Evolutionary conservation across 164 flowering plant genomes (phyloP).

Genomic region (Malania oleifera): DNA sequence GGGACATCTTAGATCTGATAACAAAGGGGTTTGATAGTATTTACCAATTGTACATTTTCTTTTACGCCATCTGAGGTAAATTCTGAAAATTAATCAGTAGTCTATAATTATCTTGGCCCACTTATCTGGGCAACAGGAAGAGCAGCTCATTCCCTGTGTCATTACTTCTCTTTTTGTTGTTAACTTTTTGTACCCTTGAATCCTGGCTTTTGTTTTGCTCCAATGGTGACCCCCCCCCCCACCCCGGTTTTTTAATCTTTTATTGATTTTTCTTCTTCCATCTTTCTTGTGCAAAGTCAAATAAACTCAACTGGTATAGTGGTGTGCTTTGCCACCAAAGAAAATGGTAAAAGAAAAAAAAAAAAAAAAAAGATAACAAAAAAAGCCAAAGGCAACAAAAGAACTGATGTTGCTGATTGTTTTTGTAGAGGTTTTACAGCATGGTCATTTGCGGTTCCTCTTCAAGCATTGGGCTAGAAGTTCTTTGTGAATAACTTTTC

Average conservation of each 20-base stretch:
- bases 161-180: too few species aligned
- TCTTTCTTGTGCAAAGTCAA: not conserved
- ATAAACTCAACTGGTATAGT: not conserved
- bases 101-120: not conserved
- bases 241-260: not conserved
- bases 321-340: too few species aligned
- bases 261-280: not conserved
- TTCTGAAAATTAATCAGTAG: not conserved
- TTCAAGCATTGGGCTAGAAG: too few species aligned
- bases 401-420: too few species aligned
- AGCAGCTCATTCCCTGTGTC: not conserved
- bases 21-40: constrained; percentile 24
- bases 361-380: too few species aligned
- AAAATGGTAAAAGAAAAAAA: too few species aligned
- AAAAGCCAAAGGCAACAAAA: too few species aligned
- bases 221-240: too few species aligned
- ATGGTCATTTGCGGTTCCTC: too few species aligned
- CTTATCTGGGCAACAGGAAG: not conserved
- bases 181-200: not conserved
- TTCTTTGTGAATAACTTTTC: too few species aligned
- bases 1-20: constrained; percentile 67
- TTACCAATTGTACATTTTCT: constrained; percentile 10
- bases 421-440: too few species aligned
- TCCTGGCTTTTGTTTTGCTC: constrained; percentile 3
- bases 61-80: constrained; percentile 10